Evolutionary conservation across 2,329 filamentous ascomycete genomes (phyloP), one percentile per base, ranked within the genome.

Genomic region (Fusarium annulatum): DNA sequence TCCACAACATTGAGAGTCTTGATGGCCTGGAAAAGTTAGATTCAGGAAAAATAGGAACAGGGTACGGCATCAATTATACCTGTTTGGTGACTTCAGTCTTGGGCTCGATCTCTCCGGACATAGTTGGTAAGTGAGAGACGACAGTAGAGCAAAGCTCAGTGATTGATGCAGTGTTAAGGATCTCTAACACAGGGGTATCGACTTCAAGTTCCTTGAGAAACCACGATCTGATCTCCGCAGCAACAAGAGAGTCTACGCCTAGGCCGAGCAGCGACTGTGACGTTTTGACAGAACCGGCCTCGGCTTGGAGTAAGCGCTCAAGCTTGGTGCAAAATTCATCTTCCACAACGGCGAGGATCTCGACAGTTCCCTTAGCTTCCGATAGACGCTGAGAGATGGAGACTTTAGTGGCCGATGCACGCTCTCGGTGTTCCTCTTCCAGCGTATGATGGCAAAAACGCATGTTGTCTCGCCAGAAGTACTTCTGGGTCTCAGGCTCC

Each of bases 141-240:
- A 51, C 64, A 8, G 52, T 56, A 7, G 58, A 63, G 23, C 62
- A 57, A 18, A 71, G 68, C 26, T 61, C 57, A 2, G 56, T 42
- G 33, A 71, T 69, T 4, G 64, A 64, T 34, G 58, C 41, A 16
- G 64, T 63, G 16, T 55, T 57, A 5, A 79, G 49, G 8, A 82
- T 73, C 61, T 85, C 85, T 3, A 88, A 75, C 2, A 87, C 82
- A 0, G 86, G 84, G 3, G 88, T 81, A 52, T 88, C 83, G 1
- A 84, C 77, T 0, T 83, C 71, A 0, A 79, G 56, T 12, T 85
- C 79, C 62, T 86, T 86, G 28, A 84, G 56, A 68, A 88, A 87
- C 87, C 87, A 89, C 3, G 84, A 80, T 4, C 86, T 82, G 3
- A 85, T 84, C 80, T 79, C 77, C 1, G 81, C 79, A 6, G 81